Percentiles rank a stretch among this genome's conserved stretches.
Evolutionary conservation across 768 basidiomycete genomes (phyloP).

Genomic region (Hygrocybe punicea): DNA sequence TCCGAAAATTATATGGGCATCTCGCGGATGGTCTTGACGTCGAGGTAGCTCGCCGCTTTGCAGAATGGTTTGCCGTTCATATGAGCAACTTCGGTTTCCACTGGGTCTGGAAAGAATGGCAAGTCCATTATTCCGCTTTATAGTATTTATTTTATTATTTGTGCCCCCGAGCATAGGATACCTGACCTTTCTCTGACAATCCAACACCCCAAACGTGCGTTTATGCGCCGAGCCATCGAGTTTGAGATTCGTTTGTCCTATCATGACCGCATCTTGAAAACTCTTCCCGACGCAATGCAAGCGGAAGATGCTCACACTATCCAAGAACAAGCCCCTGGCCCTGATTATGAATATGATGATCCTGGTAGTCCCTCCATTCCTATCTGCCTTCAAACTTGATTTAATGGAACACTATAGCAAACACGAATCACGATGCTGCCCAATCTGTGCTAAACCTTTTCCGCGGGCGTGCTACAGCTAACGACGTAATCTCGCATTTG

Average conservation of each 20-base stretch:
- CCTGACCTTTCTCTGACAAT: slow-evolving; percentile 71
- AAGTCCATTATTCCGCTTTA: slow-evolving; percentile 22
- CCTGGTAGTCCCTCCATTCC: slow-evolving; percentile 42
- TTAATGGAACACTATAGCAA: slow-evolving; percentile 42
- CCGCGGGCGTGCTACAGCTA: slow-evolving; percentile 73
- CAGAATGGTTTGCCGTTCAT: slow-evolving; percentile 94
- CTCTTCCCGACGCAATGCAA: slow-evolving; percentile 81
- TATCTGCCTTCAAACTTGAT: background rate
- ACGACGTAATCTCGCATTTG: slow-evolving; percentile 75
- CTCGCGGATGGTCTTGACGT: slow-evolving; percentile 87
- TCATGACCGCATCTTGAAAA: slow-evolving; percentile 87
- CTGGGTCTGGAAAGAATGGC: slow-evolving; percentile 99
- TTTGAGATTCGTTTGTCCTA: slow-evolving; percentile 90
- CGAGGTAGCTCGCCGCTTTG: slow-evolving; percentile 74
- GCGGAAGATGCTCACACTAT: slow-evolving; percentile 59
- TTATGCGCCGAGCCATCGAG: slow-evolving; percentile 83
- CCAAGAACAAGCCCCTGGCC: slow-evolving; percentile 67
- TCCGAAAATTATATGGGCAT: slow-evolving; percentile 75
- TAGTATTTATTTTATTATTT: background rate
- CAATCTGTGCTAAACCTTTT: slow-evolving; percentile 74
- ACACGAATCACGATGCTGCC: slow-evolving; percentile 77
- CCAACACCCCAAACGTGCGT: slow-evolving; percentile 83
- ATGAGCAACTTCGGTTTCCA: slow-evolving; percentile 97
- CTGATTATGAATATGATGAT: slow-evolving; percentile 81
- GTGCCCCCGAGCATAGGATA: slow-evolving; percentile 51